Evolutionary conservation across 106 monocot genomes (phyloP).

Genomic region (Iris macrosiphon): DNA sequence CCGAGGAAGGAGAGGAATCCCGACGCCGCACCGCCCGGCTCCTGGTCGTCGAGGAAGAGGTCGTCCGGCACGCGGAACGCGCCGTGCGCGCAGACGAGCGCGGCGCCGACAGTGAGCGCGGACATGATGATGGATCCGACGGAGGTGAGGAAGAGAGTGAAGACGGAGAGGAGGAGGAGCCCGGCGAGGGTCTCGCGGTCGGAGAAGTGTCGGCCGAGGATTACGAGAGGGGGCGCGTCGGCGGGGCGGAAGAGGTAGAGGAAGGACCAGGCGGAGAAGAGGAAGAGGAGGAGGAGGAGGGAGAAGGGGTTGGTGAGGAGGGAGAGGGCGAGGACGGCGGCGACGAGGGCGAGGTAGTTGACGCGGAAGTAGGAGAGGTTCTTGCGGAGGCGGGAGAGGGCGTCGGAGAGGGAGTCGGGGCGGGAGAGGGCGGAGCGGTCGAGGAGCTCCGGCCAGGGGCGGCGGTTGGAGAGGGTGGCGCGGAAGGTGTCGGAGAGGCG

Average conservation of each 20-base stretch:
- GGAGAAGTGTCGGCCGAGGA: conserved; percentile 60
- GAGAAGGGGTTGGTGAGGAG: conserved; percentile 42
- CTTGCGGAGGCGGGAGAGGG: conserved; percentile 36
- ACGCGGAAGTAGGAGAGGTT: conserved; percentile 47
- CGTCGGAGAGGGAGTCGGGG: conserved; percentile 47
- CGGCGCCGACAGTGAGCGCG: conserved; percentile 34
- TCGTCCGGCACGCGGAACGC: conserved; percentile 67
- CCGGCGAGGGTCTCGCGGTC: conserved; percentile 62
- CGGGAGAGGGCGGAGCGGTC: conserved; percentile 56
- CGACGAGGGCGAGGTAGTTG: conserved; percentile 39
- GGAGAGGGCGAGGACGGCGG: conserved; percentile 34
- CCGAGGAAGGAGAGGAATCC: conserved; percentile 56
- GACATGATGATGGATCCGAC: conserved; percentile 70
- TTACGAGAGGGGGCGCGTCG: conserved; percentile 51
- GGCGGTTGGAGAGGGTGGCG: conserved; percentile 34
- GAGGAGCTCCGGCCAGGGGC: conserved; percentile 46
- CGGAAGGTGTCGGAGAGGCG: conserved; percentile 34
- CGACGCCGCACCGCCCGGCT: conserved; percentile 21
- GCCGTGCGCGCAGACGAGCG: conserved; percentile 45
- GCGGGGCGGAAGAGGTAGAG: conserved; percentile 72
- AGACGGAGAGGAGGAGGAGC: conserved; percentile 33
- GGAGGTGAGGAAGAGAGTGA: conserved; percentile 51
- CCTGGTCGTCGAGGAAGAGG: conserved; percentile 71
- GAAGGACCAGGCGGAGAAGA: conserved; percentile 70
- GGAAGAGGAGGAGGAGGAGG: conserved; percentile 52